Conservation (phyloP, 805 yeast genomes). For the Candida schatavii region DNA sequence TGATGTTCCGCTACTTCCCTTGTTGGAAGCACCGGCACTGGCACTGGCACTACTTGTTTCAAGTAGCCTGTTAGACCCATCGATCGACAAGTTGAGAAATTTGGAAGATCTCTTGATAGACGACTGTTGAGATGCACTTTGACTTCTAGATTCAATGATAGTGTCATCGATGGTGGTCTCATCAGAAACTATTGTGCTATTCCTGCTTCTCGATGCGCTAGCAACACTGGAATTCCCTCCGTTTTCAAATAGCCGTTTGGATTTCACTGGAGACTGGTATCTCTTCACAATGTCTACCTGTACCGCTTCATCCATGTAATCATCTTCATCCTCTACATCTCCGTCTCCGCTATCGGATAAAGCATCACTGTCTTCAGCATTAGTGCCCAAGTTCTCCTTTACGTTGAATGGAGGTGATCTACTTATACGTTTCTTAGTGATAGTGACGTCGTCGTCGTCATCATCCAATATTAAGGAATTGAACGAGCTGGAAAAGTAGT, state of each 20-base stretch:
- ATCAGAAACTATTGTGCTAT: slow-evolving; percentile 6
- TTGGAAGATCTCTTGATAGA: slow-evolving; percentile 41
- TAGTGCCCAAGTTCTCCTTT: slow-evolving; percentile 16
- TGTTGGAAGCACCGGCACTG: not conserved
- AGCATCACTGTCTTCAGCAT: not conserved
- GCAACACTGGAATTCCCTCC: not conserved
- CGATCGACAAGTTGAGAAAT: slow-evolving; percentile 39
- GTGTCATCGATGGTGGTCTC: slow-evolving; percentile 8
- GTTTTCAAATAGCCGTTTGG: slow-evolving; percentile 1
- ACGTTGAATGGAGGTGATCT: slow-evolving; percentile 43
- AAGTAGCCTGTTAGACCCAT: slow-evolving; percentile 13
- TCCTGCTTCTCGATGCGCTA: not conserved
- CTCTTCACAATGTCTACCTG: not conserved
- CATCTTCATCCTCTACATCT: slow-evolving; percentile 8
- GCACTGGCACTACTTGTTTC: slow-evolving; percentile 2
- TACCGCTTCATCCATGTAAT: not conserved
- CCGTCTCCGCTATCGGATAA: not conserved
- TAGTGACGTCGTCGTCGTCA: slow-evolving; percentile 18
- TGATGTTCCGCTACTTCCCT: no score
- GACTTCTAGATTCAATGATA: slow-evolving; percentile 3
- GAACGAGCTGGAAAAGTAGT: slow-evolving; percentile 40
- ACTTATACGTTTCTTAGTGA: slow-evolving; percentile 24
- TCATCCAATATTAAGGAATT: slow-evolving; percentile 42
- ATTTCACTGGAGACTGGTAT: not conserved
- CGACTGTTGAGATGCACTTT: slow-evolving; percentile 15